A percentile compares a stretch with the other conserved stretches of the same genome.
Conservation (phyloP, 345 rosid genomes). For the Salix koriyanagi region DNA sequence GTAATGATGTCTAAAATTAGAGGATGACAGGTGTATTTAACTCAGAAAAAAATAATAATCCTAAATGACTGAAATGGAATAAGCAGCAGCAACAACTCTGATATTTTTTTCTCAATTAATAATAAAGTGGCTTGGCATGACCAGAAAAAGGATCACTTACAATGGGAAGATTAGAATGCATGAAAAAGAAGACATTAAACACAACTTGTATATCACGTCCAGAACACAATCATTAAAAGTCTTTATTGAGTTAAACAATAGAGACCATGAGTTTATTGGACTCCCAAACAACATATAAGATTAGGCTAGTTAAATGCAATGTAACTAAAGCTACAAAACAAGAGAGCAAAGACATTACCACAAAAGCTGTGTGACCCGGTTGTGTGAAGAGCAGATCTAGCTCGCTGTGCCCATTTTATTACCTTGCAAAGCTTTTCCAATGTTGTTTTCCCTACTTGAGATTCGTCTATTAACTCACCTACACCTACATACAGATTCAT, state of each 20-base stretch:
- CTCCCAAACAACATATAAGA: background rate
- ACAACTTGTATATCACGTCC: background rate
- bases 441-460: slow-evolving; percentile 24
- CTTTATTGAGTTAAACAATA: background rate
- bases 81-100: background rate
- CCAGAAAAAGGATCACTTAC: background rate
- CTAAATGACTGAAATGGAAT: no score
- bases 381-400: slow-evolving; percentile 22
- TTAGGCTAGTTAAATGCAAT: background rate
- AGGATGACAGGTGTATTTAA: no score
- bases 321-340: background rate
- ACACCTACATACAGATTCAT: slow-evolving; percentile 21
- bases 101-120: background rate
- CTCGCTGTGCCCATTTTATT: slow-evolving; percentile 42
- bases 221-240: background rate
- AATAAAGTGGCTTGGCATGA: background rate
- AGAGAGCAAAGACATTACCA: slow-evolving; percentile 13
- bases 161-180: background rate
- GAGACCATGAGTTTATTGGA: background rate
- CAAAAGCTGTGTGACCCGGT: slow-evolving; percentile 2
- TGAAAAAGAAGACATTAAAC: background rate
- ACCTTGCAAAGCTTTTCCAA: slow-evolving; percentile 45
- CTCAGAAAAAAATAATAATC: no score
- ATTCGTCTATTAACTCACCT: slow-evolving; percentile 29
- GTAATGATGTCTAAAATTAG: no score